Evolutionary conservation across 805 yeast genomes (phyloP), one percentile per base, ranked within the genome.

Genomic region (Yarrowia sp.): DNA sequence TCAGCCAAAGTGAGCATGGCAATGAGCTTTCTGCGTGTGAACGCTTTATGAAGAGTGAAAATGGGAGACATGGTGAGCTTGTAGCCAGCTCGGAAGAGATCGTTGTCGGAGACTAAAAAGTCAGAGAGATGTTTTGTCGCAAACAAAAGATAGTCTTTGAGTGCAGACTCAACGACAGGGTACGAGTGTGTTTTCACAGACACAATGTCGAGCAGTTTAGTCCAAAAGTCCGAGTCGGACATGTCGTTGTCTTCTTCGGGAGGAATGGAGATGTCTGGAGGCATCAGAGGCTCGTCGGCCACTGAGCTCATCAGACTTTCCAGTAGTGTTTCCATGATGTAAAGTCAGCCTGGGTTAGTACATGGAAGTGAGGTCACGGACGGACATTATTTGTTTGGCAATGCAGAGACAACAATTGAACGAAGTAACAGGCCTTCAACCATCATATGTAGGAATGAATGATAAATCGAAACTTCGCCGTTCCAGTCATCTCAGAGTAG

Each of bases 11-110:
- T 67, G 9, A 73, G 61, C 47, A 81, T 65, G 35, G 76, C 58
- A 67, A 76, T 46, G 69, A 78, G 65, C 64, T 66, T 63, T 70
- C 78, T 62, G 41, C 72, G 49, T 66, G 79, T 67, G 69, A 82
- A 62, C 69, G 74, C 62, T 80, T 84, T 47, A 77, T 85, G 61
- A 79, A 80, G 69, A 81, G 80, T 13, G 80, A 84, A 29, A 77
- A 86, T 81, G 66, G 76, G 42, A 79, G 87, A 32, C 77, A 82
- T 65, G 63, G 73, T 16, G 68, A 73, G 31, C 65, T 80, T 22
- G 80, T 83, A 12, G 80, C 84, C 18, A 14, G 61, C 61, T 6
- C 36, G 33, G 22, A 38, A 55, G 6, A 55, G 38, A 14, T 38
- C 61, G 6, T 36, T 12, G 25, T 55, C 61, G n/a, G 29, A 14